Conservation (phyloP, 495 filamentous ascomycete species). For the Polyplosphaeria fusca region DNA sequence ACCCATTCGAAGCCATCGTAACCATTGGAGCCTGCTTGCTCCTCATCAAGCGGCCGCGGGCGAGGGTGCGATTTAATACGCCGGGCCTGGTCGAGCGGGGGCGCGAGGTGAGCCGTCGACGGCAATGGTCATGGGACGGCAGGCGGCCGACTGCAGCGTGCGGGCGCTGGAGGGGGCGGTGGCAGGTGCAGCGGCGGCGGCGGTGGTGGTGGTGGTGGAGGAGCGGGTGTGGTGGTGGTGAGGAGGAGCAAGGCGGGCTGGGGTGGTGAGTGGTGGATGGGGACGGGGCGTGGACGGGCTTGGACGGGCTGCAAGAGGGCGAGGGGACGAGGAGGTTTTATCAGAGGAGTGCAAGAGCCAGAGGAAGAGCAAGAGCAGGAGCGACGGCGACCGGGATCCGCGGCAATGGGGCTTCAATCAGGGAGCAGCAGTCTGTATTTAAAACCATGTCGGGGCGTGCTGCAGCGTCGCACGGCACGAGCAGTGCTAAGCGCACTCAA, state of each 20-base stretch:
- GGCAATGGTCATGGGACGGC: slow-evolving; percentile 25
- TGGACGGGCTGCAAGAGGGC: not conserved
- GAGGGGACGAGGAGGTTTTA: not conserved
- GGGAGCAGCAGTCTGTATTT: too few relatives aligned
- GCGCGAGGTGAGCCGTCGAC: not conserved
- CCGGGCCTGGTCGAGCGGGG: not conserved
- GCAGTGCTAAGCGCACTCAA: not conserved
- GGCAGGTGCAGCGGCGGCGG: not conserved
- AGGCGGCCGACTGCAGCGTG: slow-evolving; percentile 1
- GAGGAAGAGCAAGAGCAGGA: too few relatives aligned
- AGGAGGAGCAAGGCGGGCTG: not conserved
- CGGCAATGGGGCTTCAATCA: too few relatives aligned
- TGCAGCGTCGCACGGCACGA: slow-evolving; percentile 10
- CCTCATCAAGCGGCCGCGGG: slow-evolving; percentile 11
- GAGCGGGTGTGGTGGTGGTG: not conserved
- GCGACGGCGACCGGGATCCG: too few relatives aligned
- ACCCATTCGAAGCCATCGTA: slow-evolving; percentile 41
- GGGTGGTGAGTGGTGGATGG: not conserved
- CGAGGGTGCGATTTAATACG: slow-evolving; percentile 12
- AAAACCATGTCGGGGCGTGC: not conserved
- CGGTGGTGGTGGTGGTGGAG: slow-evolving; percentile 3
- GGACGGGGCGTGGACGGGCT: not conserved
- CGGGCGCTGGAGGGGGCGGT: not conserved
- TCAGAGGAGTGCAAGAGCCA: too few relatives aligned
- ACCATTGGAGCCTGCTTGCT: slow-evolving; percentile 36